Percentiles rank a stretch among this genome's conserved stretches.
Conservation (phyloP, 139 green algal genomes). For the Chlorella ohadii region DNA sequence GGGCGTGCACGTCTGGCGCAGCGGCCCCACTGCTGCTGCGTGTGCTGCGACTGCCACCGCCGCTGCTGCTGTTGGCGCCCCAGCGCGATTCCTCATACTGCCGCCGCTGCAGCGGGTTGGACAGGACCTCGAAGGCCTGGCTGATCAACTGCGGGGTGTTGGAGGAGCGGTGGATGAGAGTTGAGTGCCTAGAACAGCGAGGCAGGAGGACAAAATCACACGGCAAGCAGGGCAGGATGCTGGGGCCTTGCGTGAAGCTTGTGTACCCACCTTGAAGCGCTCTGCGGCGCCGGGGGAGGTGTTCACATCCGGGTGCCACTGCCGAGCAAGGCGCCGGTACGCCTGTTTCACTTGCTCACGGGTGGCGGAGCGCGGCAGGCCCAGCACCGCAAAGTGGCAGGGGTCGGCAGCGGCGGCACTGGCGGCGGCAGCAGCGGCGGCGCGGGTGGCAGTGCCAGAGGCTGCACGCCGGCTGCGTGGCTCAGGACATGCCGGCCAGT, state of each 20-base stretch:
- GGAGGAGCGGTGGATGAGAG: too few relatives aligned
- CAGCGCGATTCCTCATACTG: conserved; percentile 20
- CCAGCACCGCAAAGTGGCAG: conserved; percentile 19
- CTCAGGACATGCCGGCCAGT: not conserved
- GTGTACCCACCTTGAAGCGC: conserved; percentile 15
- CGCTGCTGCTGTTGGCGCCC: not conserved
- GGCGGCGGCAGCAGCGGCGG: not conserved
- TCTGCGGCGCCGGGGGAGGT: not conserved
- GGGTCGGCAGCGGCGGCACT: not conserved
- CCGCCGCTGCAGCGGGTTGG: not conserved
- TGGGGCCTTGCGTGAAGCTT: too few relatives aligned
- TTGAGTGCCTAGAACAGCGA: not conserved
- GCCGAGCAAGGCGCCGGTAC: not conserved
- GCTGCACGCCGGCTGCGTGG: not conserved
- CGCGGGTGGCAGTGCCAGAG: not conserved
- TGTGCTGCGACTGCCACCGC: not conserved
- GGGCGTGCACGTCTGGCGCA: conserved; percentile 8
- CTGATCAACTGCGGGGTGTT: conserved; percentile 9
- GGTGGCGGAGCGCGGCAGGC: not conserved
- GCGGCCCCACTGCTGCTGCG: not conserved
- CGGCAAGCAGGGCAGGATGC: not conserved
- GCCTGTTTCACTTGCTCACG: conserved; percentile 17
- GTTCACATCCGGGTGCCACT: conserved; percentile 32
- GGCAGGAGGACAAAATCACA: not conserved
- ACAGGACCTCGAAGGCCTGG: conserved; percentile 21